Evolutionary conservation across 805 yeast genomes (phyloP), one percentile per base, ranked within the genome.

Genomic region (Candida orba): DNA sequence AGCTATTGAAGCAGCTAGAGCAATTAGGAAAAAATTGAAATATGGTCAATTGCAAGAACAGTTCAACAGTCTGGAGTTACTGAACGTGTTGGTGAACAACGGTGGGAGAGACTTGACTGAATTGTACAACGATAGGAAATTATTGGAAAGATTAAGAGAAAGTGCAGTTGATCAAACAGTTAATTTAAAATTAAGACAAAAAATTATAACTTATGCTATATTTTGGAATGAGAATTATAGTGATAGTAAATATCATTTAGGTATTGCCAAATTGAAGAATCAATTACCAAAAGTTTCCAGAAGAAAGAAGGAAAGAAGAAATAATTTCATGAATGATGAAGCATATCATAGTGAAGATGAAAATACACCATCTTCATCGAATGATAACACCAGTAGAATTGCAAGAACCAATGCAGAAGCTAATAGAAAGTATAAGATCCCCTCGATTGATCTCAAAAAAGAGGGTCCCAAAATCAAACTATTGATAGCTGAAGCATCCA

Each of bases 21-120:
- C 96, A 1, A 66, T 93, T 20, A 74, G 99, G 40, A 93, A 93
- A 69, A 79, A 81, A 56, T 66, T 93, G 58, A 93, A 95, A 65
- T 84, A 91, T 58, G 98, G 97, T n/a, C 58, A 36, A 20, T 27
- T 64, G 5, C 63, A 67, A 17, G 83, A 82, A 51, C 95, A 86
- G 59, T 53, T 74, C 42, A 75, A 85, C 37, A 84, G 95, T 0
- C 61, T 89, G 65, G 82, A 56, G 40, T 44, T 83, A 12, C 62
- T 81, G 34, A 85, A 84, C 52, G 64, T 76, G 17, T 59, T 83
- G 20, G 78, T 84, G 2, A 73, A 77, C 32, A 81, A 81, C 56
- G 78, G 76, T 24, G 73, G 75, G 1, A 58, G 49, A 10, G 53
- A 44, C 12, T 33, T 56, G 22, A 48, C 46, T 17, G 62, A 62